These are phyloP conservation scores for Fraxinus floribunda DNA, from an alignment of 305 asterid genomes.

Conservation along the genomic window DNA sequence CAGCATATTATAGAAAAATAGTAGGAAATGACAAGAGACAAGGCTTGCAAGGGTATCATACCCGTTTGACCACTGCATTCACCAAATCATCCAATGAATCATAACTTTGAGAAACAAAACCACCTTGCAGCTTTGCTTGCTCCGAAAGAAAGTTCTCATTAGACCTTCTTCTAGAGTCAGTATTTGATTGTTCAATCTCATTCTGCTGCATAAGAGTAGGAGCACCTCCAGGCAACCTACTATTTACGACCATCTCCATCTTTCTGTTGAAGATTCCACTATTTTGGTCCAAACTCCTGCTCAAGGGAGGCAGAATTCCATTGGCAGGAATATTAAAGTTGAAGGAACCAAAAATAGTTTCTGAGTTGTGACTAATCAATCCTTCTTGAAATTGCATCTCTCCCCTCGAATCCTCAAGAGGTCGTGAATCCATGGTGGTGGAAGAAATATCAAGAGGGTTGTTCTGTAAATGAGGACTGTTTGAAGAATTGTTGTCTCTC, in stretches of 20 bases:
- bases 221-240: slow-evolving; percentile 35
- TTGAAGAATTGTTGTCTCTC: slow-evolving; percentile 38
- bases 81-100: slow-evolving; percentile 51
- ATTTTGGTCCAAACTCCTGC: slow-evolving; percentile 39
- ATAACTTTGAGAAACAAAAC: slow-evolving; percentile 31
- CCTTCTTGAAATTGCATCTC: slow-evolving; percentile 47
- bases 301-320: slow-evolving; percentile 31
- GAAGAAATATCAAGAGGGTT: slow-evolving; percentile 35
- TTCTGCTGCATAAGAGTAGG: slow-evolving; percentile 27
- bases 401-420: slow-evolving; percentile 53
- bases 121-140: slow-evolving; percentile 32
- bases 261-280: slow-evolving; percentile 31
- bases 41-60: slow-evolving; percentile 22
- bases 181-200: slow-evolving; percentile 18
- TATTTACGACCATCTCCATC: slow-evolving; percentile 36
- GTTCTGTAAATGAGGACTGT: slow-evolving; percentile 35
- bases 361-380: slow-evolving; percentile 36
- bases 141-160: slow-evolving; percentile 24
- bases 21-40: background rate
- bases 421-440: slow-evolving; percentile 26
- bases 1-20: background rate
- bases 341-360: slow-evolving; percentile 31
- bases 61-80: slow-evolving; percentile 57
- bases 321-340: slow-evolving; percentile 36
- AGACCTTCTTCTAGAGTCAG: slow-evolving; percentile 26